phyloP scores from a whole-genome alignment of 1,284 basidiomycete genomes.

The Flammula alnicola region DNA sequence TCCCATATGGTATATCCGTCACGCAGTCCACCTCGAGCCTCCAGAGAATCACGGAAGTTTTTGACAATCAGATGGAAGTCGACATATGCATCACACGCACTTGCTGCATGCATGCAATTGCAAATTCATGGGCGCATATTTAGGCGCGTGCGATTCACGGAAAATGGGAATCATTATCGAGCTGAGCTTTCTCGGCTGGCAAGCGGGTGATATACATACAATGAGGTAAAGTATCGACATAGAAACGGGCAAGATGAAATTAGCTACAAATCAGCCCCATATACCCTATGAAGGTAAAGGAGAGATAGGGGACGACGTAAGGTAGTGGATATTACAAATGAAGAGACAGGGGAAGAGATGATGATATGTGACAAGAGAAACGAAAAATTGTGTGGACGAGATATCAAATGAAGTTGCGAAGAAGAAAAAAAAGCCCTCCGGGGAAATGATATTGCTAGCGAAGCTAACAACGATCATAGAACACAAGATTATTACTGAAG shows the following conservation, averaged over 20 bases:
- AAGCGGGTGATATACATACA: constrained; percentile 33
- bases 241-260: constrained; percentile 28
- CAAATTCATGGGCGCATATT: too few relatives aligned
- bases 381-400: constrained; percentile 20
- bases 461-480: background rate
- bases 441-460: constrained; percentile 25
- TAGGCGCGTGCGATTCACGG: background rate
- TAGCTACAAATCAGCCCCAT: constrained; percentile 26
- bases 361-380: constrained; percentile 27
- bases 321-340: constrained; percentile 46
- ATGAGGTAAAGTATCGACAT: constrained; percentile 27
- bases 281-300: constrained; percentile 21
- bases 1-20: too few relatives aligned
- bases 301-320: constrained; percentile 35
- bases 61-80: too few relatives aligned
- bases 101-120: too few relatives aligned
- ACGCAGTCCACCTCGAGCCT: too few relatives aligned
- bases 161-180: constrained; percentile 19
- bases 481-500: constrained; percentile 10
- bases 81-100: too few relatives aligned
- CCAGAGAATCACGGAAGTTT: too few relatives aligned
- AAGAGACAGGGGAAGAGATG: constrained; percentile 25
- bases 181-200: constrained; percentile 16
- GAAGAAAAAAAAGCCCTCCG: constrained; percentile 30
- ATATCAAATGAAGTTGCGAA: constrained; percentile 25